Evolutionary conservation across 148 eudicot genomes (phyloP).

Genomic region (Dianthus caryophyllus): DNA sequence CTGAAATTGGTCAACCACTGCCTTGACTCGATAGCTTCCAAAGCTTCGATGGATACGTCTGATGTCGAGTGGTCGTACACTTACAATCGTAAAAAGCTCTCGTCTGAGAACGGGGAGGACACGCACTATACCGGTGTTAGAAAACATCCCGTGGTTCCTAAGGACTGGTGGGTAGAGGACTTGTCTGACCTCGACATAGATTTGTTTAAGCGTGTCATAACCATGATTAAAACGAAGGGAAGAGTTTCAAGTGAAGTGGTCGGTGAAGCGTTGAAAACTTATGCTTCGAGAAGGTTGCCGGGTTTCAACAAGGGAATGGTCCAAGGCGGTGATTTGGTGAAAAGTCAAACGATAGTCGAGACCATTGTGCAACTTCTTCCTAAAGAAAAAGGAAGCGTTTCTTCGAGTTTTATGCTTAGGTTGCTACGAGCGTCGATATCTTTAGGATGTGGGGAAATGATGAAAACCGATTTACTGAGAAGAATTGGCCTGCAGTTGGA

Average conservation of each 20-base stretch:
- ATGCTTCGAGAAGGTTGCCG: slow-evolving; percentile 53
- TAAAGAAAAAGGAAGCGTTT: slow-evolving; percentile 43
- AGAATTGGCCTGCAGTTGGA: slow-evolving; percentile 71
- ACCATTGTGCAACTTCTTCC: slow-evolving; percentile 56
- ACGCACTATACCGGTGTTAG: slow-evolving; percentile 55
- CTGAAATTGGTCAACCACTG: slow-evolving; percentile 68
- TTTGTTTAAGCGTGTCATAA: slow-evolving; percentile 58
- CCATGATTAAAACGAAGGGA: slow-evolving; percentile 53
- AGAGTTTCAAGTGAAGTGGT: slow-evolving; percentile 46
- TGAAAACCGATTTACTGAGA: slow-evolving; percentile 39
- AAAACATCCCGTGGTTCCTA: slow-evolving; percentile 58
- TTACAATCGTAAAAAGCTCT: slow-evolving; percentile 59
- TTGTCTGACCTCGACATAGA: slow-evolving; percentile 75
- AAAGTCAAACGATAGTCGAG: slow-evolving; percentile 53
- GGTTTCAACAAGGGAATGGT: slow-evolving; percentile 53
- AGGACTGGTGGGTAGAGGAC: slow-evolving; percentile 99
- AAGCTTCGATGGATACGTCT: slow-evolving; percentile 64
- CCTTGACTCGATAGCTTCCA: slow-evolving; percentile 68
- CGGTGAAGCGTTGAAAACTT: slow-evolving; percentile 76
- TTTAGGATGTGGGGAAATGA: slow-evolving; percentile 60
- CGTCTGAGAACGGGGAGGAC: slow-evolving; percentile 59
- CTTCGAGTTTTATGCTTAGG: slow-evolving; percentile 66
- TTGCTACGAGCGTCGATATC: slow-evolving; percentile 50
- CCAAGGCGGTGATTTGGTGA: slow-evolving; percentile 48
- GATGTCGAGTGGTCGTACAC: slow-evolving; percentile 96